phyloP scores from a whole-genome alignment of 2,329 filamentous ascomycete genomes.

The Alternaria alternata region DNA sequence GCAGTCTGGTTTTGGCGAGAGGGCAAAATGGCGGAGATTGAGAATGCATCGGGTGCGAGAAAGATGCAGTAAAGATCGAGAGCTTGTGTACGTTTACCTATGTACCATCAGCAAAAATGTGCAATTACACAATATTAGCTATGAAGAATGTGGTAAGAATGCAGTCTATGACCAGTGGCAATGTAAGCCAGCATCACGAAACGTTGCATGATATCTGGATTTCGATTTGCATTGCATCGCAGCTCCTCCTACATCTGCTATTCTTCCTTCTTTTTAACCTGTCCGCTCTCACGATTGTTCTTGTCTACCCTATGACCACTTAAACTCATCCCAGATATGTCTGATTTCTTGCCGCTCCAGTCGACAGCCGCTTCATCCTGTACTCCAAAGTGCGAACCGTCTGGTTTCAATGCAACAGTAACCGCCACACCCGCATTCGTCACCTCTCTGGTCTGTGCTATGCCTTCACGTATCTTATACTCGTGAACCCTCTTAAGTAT shows the following conservation, averaged over 20 bases:
- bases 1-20: constrained; percentile 29
- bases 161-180: too few species aligned
- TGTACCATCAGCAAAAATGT: not conserved
- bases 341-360: not conserved
- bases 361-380: not conserved
- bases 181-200: not conserved
- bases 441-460: not conserved
- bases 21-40: constrained; percentile 21
- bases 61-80: constrained; percentile 14
- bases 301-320: too few species aligned
- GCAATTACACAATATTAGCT: not conserved
- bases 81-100: too few species aligned
- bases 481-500: not conserved
- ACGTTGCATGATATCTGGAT: not conserved
- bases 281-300: too few species aligned
- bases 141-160: too few species aligned
- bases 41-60: constrained; percentile 15
- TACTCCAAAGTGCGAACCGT: not conserved
- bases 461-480: too few species aligned
- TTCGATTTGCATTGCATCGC: too few species aligned
- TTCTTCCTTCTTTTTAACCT: too few species aligned
- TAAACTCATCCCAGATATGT: too few species aligned
- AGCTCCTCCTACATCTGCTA: too few species aligned
- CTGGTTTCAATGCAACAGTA: not conserved
- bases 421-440: not conserved